Evolutionary conservation across 495 filamentous ascomycete genomes (phyloP), one percentile per base, ranked within the genome.

Genomic region (Podospora appendiculata): DNA sequence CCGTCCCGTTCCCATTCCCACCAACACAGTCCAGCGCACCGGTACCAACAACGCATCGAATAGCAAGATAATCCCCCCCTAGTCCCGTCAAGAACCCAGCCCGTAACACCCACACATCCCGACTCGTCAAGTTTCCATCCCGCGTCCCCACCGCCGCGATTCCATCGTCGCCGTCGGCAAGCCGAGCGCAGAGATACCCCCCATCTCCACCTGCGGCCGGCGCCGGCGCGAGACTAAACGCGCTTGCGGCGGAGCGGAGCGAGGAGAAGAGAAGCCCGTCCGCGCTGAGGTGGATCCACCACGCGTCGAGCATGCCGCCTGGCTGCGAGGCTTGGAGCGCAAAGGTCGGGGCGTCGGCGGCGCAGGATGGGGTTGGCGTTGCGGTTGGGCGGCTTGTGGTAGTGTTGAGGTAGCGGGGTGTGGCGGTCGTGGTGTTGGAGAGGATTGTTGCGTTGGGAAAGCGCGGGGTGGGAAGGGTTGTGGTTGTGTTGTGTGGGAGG

Each of bases 371-470:
- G 0, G 60, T 60, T 18, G 58, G 17, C 18, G 48, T 62, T 19
- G 71, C 62, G n/a, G 72, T 59, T 6, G 73, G 57, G 41, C 61
- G 68, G 13, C 67, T 68, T 41, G 73, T 70, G 43, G 63, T 48
- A 32, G 63, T 50, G 34, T 67, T 67, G 42, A 61, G 68, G 40
- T 63, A 70, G 52, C 58, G 59, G 9, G 62, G 58, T 36, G 67
- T 66, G 55, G n/a, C n/a, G n/a, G 57, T 58, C 5, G 25, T 25
- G 18, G 46, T 38, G 25, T 51, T 64, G 40, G 58, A 48, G 14
- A 48, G 3, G 11, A 60, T 53, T 40, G 65, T 58, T 0, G 50
- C 54, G 50, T 58, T 58, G 2, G 40, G 45, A 47, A 47, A 53
- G 2, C 34, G 50, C 18, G 47, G 14, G n/a, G 60, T 60, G n/a